Percentiles rank a stretch among this genome's conserved stretches.
These are phyloP conservation scores for Themeda triandra DNA, from an alignment of 176 grass and related monocot genomes.

Conservation along the genomic window DNA sequence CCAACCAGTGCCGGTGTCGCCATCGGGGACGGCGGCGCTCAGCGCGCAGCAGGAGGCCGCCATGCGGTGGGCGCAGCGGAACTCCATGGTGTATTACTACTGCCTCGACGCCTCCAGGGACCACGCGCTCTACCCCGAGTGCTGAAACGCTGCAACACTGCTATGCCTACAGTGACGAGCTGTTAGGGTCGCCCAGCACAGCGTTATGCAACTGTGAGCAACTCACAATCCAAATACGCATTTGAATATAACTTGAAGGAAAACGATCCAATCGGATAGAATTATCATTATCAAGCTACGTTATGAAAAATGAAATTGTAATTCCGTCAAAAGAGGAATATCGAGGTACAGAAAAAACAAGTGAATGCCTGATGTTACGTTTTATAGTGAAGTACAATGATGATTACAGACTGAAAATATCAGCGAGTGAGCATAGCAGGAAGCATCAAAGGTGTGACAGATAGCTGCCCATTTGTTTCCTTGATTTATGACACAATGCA, in stretches of 20 bases:
- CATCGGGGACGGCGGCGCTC: constrained; percentile 26
- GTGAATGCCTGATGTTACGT: neutral
- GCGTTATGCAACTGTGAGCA: neutral
- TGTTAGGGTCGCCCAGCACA: neutral
- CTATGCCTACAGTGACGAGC: neutral
- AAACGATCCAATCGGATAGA: neutral
- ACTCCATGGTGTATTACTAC: constrained; percentile 55
- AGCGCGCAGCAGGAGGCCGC: constrained; percentile 41
- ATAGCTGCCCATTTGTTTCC: constrained; percentile 12
- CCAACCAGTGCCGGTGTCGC: constrained; percentile 22
- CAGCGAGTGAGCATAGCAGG: neutral
- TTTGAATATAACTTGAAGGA: neutral
- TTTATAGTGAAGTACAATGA: neutral
- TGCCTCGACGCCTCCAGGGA: constrained; percentile 54
- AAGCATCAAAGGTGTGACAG: neutral
- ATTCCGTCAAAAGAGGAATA: neutral
- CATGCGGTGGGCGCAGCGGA: constrained; percentile 57
- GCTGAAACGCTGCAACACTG: neutral
- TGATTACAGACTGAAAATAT: constrained; percentile 1
- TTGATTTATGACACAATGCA: neutral
- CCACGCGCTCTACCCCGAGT: constrained; percentile 51
- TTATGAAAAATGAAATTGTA: neutral
- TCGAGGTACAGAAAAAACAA: neutral
- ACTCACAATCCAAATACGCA: neutral
- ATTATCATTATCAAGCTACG: neutral